Base-by-base conservation (phyloP, 495 filamentous ascomycete genomes). In the Neurospora sp. region DNA sequence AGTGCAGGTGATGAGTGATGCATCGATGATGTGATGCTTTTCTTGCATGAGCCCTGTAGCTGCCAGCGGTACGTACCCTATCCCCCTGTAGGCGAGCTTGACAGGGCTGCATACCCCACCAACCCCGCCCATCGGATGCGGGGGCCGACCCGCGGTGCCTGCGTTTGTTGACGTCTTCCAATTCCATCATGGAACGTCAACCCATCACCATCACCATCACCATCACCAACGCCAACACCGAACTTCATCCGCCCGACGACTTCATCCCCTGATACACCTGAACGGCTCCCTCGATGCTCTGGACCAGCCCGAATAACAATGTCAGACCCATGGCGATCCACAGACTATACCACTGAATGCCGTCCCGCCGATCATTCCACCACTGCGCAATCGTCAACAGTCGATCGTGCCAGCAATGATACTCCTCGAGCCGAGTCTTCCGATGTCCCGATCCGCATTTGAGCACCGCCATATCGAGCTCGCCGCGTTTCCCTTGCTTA, bases 321-420 rank as follows among this genome's bases (percentile, higher is more conserved):
- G 85, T 87, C 65, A 88, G 74, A 1, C 80, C 45, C 4, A 87
- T 76, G 1, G 85, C 83, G 10, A 87, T 81, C 87, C 87, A 89
- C 61, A 88, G 86, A 8, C 85, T 85, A 71, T 86, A 87, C 84
- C 85, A 88, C 74, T 88, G 84, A 0, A 82, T 80, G 10, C 80
- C 78, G 69, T 86, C 85, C 4, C 87, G 76, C 69, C 85, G 73
- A 75, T 89, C 86, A 42, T 80, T 74, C 85, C 86, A 88, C 83
- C 83, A 86, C 74, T 88, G 84, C 3, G 72, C 75, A 1, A 88
- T 61, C 3, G 73, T 86, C 1, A 86, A 78, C 1, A 89, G 77
- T 12, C 86, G 78, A 73, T 90, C 84, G 27, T 79, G 79, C 86
- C 87, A 88, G 74, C 80, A 87, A 0, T 72, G 37, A 69, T 85